Evolutionary conservation across 345 rosid genomes (phyloP).

Genomic region (Syzygium jambos): DNA sequence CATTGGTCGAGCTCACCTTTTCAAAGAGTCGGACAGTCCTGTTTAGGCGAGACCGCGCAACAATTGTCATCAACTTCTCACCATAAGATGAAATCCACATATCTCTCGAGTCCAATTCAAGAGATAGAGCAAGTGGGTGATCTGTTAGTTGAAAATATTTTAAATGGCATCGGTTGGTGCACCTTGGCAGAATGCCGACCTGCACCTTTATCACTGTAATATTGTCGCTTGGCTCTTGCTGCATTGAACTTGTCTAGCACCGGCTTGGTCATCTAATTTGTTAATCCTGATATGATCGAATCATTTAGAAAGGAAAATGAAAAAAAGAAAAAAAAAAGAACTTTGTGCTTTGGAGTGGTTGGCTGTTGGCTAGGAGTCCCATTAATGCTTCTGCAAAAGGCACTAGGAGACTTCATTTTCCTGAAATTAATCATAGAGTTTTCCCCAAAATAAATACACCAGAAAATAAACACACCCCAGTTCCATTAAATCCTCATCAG

Average conservation of each 20-base stretch:
- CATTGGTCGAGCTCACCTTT: too few relatives aligned
- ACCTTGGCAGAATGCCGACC: background rate
- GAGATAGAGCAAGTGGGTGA: background rate
- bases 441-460: too few relatives aligned
- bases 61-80: too few relatives aligned
- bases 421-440: too few relatives aligned
- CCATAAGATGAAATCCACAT: too few relatives aligned
- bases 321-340: background rate
- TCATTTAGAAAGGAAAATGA: background rate
- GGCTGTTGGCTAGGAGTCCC: background rate
- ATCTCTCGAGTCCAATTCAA: background rate
- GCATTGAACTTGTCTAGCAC: background rate
- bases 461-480: too few relatives aligned
- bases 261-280: background rate
- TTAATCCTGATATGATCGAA: background rate
- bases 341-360: background rate
- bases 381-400: too few relatives aligned
- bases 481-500: too few relatives aligned
- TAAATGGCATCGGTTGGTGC: background rate
- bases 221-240: background rate
- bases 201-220: background rate
- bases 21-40: too few relatives aligned
- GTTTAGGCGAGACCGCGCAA: too few relatives aligned
- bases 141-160: background rate
- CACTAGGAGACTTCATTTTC: too few relatives aligned